Evolutionary conservation across 148 eudicot genomes (phyloP).

Genomic region (Amaranthus palmeri): DNA sequence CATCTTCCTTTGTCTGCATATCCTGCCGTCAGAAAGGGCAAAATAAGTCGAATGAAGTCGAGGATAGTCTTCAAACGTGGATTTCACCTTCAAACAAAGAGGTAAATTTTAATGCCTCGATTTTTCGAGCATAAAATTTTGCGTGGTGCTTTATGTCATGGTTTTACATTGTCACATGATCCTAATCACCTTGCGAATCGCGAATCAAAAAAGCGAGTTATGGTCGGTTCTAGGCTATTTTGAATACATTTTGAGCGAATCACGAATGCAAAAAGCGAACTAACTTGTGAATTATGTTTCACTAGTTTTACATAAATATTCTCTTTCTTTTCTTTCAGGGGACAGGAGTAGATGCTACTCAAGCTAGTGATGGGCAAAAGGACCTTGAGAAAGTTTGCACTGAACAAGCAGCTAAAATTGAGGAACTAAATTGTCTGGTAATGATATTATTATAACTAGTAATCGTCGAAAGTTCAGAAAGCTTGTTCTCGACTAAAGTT

Average conservation of each 20-base stretch:
- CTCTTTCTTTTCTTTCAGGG: conserved; percentile 32
- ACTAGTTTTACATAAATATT: neutral
- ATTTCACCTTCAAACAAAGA: conserved; percentile 11
- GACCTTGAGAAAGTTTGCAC: conserved; percentile 61
- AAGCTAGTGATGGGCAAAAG: conserved; percentile 38
- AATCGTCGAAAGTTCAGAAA: neutral
- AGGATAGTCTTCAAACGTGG: too few relatives aligned
- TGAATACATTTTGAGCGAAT: too few relatives aligned
- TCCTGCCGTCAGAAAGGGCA: conserved; percentile 48
- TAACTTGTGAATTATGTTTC: too few relatives aligned
- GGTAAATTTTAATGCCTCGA: conserved; percentile 11
- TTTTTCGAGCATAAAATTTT: too few relatives aligned
- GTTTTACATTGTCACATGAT: neutral
- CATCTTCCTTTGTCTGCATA: conserved; percentile 44
- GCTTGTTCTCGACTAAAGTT: conserved; percentile 3
- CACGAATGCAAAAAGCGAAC: too few relatives aligned
- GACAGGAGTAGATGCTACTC: conserved; percentile 5
- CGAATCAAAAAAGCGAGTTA: too few relatives aligned
- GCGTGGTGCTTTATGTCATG: neutral
- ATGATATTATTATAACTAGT: neutral
- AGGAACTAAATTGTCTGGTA: conserved; percentile 74
- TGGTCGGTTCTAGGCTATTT: too few relatives aligned
- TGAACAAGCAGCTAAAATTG: conserved; percentile 80
- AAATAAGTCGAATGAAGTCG: neutral
- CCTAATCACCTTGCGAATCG: too few relatives aligned